These are phyloP conservation scores for Colletotrichum sp. DNA, from an alignment of 2,329 filamentous ascomycete genomes.

Conservation along the genomic window DNA sequence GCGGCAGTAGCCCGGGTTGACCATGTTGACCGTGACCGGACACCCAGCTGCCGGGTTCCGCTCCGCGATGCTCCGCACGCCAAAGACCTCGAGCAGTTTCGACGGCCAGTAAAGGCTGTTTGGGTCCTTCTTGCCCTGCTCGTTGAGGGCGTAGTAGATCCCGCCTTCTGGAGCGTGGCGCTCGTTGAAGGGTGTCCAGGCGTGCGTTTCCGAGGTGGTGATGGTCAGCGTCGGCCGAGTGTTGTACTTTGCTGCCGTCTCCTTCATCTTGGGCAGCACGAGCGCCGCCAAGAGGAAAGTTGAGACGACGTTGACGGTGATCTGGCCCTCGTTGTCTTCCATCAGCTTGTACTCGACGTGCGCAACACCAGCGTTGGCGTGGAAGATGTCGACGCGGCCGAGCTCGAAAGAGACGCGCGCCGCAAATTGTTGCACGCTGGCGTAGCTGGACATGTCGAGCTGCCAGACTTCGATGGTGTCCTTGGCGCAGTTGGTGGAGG, in stretches of 20 bases:
- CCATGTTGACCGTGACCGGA: conserved; percentile 52
- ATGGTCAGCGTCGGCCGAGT: conserved; percentile 31
- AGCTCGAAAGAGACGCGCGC: conserved; percentile 37
- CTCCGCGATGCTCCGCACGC: conserved; percentile 27
- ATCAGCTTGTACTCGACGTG: conserved; percentile 33
- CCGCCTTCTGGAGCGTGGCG: conserved; percentile 26
- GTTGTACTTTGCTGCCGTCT: conserved; percentile 31
- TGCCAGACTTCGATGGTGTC: conserved; percentile 52
- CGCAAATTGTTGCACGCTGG: conserved; percentile 50
- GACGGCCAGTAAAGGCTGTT: conserved; percentile 29
- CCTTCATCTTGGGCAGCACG: conserved; percentile 55
- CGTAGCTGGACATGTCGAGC: conserved; percentile 53
- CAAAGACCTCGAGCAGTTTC: conserved; percentile 36
- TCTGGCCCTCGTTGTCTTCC: conserved; percentile 51
- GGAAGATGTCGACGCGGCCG: conserved; percentile 46
- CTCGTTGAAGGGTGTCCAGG: conserved; percentile 30
- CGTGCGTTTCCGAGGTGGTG: conserved; percentile 31
- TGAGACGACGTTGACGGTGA: conserved; percentile 59
- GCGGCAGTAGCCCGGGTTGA: conserved; percentile 60
- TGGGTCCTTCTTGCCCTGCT: conserved; percentile 16
- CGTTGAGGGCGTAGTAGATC: conserved; percentile 34
- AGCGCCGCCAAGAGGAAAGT: conserved; percentile 55
- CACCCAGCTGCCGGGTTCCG: conserved; percentile 7
- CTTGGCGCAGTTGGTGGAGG: conserved; percentile 24
- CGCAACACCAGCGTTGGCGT: conserved; percentile 48